These are phyloP conservation scores for Chrysochromulina parva DNA, from an alignment of 78 protist genomes.

Conservation along the genomic window DNA sequence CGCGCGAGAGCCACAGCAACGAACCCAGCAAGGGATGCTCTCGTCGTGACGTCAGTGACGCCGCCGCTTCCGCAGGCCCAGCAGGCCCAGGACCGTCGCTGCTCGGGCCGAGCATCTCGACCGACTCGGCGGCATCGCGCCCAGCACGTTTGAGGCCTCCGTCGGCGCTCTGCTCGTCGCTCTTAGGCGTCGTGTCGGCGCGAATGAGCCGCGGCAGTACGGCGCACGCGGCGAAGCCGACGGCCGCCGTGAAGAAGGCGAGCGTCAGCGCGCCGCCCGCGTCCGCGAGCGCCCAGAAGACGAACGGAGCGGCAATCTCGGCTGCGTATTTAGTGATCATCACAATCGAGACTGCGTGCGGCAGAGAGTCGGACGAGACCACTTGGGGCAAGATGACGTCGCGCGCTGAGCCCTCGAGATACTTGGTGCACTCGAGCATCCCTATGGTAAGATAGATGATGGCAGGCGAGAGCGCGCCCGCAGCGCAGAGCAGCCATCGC, in stretches of 20 bases:
- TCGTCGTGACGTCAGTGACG: too few species aligned
- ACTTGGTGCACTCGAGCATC: neutral
- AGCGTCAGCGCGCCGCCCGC: neutral
- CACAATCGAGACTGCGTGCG: neutral
- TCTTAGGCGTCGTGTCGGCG: neutral
- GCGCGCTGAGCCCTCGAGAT: slow-evolving; percentile 3
- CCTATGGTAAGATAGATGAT: neutral
- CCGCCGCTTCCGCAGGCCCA: too few species aligned
- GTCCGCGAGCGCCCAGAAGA: neutral
- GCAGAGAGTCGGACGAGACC: neutral
- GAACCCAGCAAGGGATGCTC: too few species aligned
- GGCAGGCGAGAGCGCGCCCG: neutral
- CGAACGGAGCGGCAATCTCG: neutral
- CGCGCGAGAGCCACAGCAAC: neutral
- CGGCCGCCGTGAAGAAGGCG: neutral
- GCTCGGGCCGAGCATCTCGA: too few species aligned
- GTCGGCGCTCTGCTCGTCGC: too few species aligned
- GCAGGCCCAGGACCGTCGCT: too few species aligned
- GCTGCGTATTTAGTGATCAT: neutral
- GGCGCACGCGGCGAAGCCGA: neutral
- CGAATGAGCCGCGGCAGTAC: neutral
- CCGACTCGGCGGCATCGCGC: too few species aligned
- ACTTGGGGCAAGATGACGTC: neutral
- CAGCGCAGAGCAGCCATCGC: neutral
- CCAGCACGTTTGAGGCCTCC: too few species aligned